phyloP scores from a whole-genome alignment of 352 stramenopile genomes.

The Globisporangium recalcitrans region DNA sequence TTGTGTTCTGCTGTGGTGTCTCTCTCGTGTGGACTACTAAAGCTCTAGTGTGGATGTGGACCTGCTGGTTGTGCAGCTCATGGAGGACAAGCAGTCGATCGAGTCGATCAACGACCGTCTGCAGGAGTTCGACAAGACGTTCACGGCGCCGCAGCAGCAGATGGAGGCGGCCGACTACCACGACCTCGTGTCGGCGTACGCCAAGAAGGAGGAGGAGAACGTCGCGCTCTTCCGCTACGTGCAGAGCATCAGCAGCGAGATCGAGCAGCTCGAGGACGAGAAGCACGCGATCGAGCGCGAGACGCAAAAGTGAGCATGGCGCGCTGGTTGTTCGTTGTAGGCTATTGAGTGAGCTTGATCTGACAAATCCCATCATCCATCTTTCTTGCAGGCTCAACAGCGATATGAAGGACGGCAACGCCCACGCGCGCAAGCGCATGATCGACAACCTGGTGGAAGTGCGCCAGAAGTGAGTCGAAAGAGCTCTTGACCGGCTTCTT shows the following conservation, averaged over 20 bases:
- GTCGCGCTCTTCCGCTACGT: slow-evolving; percentile 79
- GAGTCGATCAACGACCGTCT: slow-evolving; percentile 64
- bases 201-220: slow-evolving; percentile 74
- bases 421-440: slow-evolving; percentile 61
- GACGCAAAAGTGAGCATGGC: slow-evolving; percentile 40
- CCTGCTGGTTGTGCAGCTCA: slow-evolving; percentile 28
- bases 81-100: slow-evolving; percentile 66
- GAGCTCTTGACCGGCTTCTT: too few species aligned
- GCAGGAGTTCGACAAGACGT: slow-evolving; percentile 71
- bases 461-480: slow-evolving; percentile 44
- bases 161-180: slow-evolving; percentile 65
- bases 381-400: slow-evolving; percentile 36
- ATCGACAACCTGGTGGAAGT: slow-evolving; percentile 69
- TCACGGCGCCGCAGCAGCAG: slow-evolving; percentile 51
- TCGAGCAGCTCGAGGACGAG: slow-evolving; percentile 80
- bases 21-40: background rate
- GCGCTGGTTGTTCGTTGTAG: background rate
- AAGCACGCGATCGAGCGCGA: slow-evolving; percentile 51
- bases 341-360: too few species aligned
- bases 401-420: slow-evolving; percentile 64
- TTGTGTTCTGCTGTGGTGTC: background rate
- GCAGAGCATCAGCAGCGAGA: slow-evolving; percentile 74
- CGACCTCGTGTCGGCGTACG: slow-evolving; percentile 52
- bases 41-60: background rate
- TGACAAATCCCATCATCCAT: too few species aligned